A percentile compares a stretch with the other conserved stretches of the same genome.
phyloP scores from a whole-genome alignment of 2,329 filamentous ascomycete genomes.

The Trichoderma oligosporum region DNA sequence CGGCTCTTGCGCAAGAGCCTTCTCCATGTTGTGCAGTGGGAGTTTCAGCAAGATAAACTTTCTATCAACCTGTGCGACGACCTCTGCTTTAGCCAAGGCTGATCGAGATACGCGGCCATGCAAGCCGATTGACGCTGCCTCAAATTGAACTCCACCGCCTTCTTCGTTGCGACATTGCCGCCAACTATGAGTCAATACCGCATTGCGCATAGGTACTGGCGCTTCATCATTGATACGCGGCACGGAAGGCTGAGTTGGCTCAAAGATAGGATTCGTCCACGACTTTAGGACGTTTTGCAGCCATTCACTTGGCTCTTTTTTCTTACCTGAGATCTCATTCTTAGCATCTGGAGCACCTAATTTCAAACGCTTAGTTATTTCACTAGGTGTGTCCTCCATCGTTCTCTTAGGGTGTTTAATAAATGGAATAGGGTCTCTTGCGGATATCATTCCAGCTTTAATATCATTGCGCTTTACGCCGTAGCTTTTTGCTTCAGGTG shows the following conservation, averaged over 20 bases:
- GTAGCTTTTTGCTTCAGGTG: not conserved
- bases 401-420: not conserved
- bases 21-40: slow-evolving; percentile 24
- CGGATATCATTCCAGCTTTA: not conserved
- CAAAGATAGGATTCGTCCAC: slow-evolving; percentile 77
- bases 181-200: not conserved
- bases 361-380: not conserved
- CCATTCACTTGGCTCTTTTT: slow-evolving; percentile 45
- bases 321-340: slow-evolving; percentile 11
- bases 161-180: slow-evolving; percentile 12
- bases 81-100: slow-evolving; percentile 54
- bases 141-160: slow-evolving; percentile 27
- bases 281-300: slow-evolving; percentile 55
- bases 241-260: slow-evolving; percentile 43
- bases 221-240: slow-evolving; percentile 36
- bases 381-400: not conserved
- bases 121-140: slow-evolving; percentile 29
- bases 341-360: not conserved
- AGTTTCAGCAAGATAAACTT: slow-evolving; percentile 82
- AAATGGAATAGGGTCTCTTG: not conserved
- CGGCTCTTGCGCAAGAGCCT: not conserved
- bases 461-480: not conserved
- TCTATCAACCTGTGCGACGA: slow-evolving; percentile 79
- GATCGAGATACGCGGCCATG: slow-evolving; percentile 57
- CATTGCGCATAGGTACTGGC: not conserved